Evolutionary conservation across 2,329 filamentous ascomycete genomes (phyloP), one percentile per base, ranked within the genome.

Genomic region (Fusarium subtropicale): DNA sequence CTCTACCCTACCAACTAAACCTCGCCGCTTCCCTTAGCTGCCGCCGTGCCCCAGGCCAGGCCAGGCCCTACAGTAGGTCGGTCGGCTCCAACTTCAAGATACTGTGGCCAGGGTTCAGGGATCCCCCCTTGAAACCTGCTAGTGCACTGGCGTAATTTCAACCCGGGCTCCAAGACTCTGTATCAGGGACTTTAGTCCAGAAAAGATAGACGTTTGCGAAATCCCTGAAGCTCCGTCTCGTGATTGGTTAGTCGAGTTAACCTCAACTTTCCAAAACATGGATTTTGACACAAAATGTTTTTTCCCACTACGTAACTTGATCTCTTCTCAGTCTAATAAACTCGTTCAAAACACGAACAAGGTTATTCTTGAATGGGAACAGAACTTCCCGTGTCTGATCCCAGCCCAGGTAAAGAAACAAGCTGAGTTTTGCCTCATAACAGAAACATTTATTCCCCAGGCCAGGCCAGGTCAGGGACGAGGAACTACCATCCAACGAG

Each of bases 91-190:
- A 20, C 33, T 26, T 18, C 47, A 36, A 36, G 47, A 28, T 44
- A 44, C 22, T 26, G 41, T 10, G 12, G 47, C 56, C 62, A 64
- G 60, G 72, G 73, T 54, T 69, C 67, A 71, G 69, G 72, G 71
- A 68, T 67, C 77, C 81, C 82, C 79, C 81, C 82, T 83, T 86
- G 83, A 87, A 87, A 87, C 85, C 81, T 81, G 81, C 83, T 83
- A 84, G 80, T 72, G 75, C 72, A 76, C 77, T 79, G 80, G 79
- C 74, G 78, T 79, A 83, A 84, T 82, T 81, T 86, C 83, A 81
- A 76, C 48, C 34, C 34, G 34, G 48, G 28, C 47, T 50, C 20
- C 33, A 38, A 51, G 48, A 39, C 74, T 77, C 68, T 74, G 81
- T 83, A 77, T 83, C 83, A 84, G 79, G 76, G 77, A 80, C 30